Evolutionary conservation across 345 rosid genomes (phyloP), one percentile per base, ranked within the genome.

Genomic region (Linum tenue): DNA sequence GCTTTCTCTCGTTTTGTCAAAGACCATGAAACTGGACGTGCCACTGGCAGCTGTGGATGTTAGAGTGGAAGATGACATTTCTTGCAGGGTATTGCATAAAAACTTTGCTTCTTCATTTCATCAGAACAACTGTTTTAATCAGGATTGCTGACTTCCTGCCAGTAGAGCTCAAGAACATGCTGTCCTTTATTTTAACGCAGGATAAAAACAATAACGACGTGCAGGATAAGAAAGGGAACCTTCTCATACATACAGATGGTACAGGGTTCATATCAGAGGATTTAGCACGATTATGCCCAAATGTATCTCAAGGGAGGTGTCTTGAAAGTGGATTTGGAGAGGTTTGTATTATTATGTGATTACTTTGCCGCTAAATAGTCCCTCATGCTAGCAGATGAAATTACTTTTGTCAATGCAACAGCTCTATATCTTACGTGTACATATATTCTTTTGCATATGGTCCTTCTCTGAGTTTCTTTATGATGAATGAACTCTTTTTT

Each of bases 251-350:
- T 72, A 76, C 89, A 1, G 97, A 92, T 80, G 98, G 97, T 55
- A 92, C 97, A 68, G 98, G 98, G 48, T 87, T 67, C 59, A 82
- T 92, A 59, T 89, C 96, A 22, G 76, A 81, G 69, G 98, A 92
- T 70, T 78, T 92, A 42, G 98, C 91, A 70, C 59, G 77, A 64
- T 73, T 73, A 77, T 92, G 98, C 76, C 83, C 77, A 7, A 64
- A 71, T 66, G 71, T 83, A 53, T 62, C 0, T 9, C 75, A 81
- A 64, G 86, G 80, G 65, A 72, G 67, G 31, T 57, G 69, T 59
- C 1, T 5, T 3, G 39, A 4, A 42, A 56, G 59, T 64, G 41
- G 35, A 37, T 66, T 53, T 41, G 10, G 41, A 37, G 80, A 83
- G 89, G 87, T 87, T 79, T 68, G 82, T 77, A 8, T 3, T 57